phyloP scores from a whole-genome alignment of 2,329 filamentous ascomycete genomes.

The Pseudogymnoascus pannorum region DNA sequence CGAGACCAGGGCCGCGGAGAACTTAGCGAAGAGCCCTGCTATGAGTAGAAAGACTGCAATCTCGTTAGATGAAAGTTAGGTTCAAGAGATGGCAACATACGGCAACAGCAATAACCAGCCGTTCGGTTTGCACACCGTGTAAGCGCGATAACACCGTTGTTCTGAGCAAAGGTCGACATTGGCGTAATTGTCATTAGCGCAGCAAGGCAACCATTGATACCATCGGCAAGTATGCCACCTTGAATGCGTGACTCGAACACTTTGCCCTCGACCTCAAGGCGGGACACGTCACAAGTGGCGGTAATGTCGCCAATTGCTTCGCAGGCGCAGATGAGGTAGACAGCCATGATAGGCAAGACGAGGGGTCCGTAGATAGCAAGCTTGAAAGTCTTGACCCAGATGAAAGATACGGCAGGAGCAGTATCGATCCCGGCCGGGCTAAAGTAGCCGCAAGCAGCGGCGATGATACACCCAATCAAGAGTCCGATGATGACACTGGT shows the following conservation, averaged over 20 bases:
- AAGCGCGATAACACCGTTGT: slow-evolving; percentile 77
- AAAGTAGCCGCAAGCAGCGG: slow-evolving; percentile 71
- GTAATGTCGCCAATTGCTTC: slow-evolving; percentile 77
- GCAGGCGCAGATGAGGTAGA: slow-evolving; percentile 67
- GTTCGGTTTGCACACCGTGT: slow-evolving; percentile 75
- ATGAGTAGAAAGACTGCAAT: slow-evolving; percentile 61
- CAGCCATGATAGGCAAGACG: slow-evolving; percentile 62
- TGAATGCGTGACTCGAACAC: slow-evolving; percentile 72
- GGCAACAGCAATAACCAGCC: slow-evolving; percentile 70
- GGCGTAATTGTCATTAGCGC: slow-evolving; percentile 73
- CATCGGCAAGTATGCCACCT: slow-evolving; percentile 71
- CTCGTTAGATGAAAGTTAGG: neutral
- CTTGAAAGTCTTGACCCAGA: slow-evolving; percentile 73
- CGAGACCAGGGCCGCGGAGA: slow-evolving; percentile 69
- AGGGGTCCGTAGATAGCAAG: slow-evolving; percentile 65
- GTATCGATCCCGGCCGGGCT: slow-evolving; percentile 62
- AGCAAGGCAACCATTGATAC: slow-evolving; percentile 66
- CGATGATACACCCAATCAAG: slow-evolving; percentile 70
- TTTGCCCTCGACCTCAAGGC: slow-evolving; percentile 63
- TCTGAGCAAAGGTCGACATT: slow-evolving; percentile 75
- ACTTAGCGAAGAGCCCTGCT: slow-evolving; percentile 79
- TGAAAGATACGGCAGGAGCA: slow-evolving; percentile 62
- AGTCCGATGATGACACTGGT: slow-evolving; percentile 53
- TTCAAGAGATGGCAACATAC: neutral
- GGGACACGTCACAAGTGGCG: slow-evolving; percentile 73